phyloP scores from a whole-genome alignment of 2,329 filamentous ascomycete species.

The Ophiosphaerella herpotricha region DNA sequence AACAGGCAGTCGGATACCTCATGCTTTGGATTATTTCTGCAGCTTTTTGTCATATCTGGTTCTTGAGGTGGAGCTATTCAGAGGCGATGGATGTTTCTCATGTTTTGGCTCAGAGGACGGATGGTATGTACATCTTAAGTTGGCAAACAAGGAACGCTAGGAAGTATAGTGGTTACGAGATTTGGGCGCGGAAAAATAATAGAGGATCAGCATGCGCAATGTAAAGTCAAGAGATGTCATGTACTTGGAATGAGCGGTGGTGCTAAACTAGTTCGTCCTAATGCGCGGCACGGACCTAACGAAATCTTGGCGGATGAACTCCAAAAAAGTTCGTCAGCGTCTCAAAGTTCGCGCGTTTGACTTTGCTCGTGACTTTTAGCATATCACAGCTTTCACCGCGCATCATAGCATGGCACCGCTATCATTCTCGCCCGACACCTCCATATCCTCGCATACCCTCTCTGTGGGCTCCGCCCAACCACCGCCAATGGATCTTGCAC shows the following conservation, averaged over 20 bases:
- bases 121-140: constrained; percentile 14
- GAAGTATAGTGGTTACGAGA: neutral
- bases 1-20: neutral
- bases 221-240: neutral
- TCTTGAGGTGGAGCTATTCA: constrained; percentile 17
- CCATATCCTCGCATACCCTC: constrained; percentile 47
- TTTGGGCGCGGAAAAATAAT: neutral
- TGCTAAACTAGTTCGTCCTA: neutral
- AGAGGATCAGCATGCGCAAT: neutral
- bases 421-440: constrained; percentile 44
- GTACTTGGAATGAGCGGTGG: neutral
- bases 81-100: constrained; percentile 14
- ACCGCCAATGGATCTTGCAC: constrained; percentile 39
- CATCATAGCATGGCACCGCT: constrained; percentile 37
- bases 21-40: constrained; percentile 17
- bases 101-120: constrained; percentile 23
- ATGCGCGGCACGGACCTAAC: neutral
- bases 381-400: neutral
- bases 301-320: constrained; percentile 5
- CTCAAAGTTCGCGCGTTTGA: neutral
- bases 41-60: constrained; percentile 21
- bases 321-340: constrained; percentile 12
- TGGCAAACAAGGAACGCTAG: neutral
- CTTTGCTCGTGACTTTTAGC: neutral
- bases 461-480: constrained; percentile 44